Base-by-base conservation (phyloP, 805 yeast species). In the Ogataea nonfermentans region DNA sequence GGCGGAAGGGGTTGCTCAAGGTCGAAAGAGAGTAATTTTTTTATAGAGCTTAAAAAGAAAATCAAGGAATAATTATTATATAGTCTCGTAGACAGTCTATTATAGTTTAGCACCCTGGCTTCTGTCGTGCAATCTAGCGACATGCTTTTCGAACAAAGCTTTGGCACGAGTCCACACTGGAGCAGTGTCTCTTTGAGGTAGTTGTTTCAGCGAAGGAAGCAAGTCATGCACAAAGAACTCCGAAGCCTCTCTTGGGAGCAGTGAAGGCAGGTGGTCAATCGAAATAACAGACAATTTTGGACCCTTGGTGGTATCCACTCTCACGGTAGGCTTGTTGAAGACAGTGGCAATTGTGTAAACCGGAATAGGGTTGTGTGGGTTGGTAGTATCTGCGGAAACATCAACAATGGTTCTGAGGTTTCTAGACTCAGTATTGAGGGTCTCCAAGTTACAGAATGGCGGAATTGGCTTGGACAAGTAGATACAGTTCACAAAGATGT, bases 331-430 rank as follows among this genome's bases (percentile, higher is more conserved):
- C 54, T 87, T 78, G 50, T 78, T 76, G 72, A 93, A 93, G 6
- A 83, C 89, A 20, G 99, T 91, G 41, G 96, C 95, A 51, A 87
- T 73, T 16, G 79, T 71, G 66, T 93, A 95, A 39, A 93, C 91
- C 46, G 99, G 99, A 44, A 93, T 78, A 42, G 99, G 99, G 70
- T 93, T 93, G 73, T 89, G 91, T 46, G 97, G 97, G 66, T 93
- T 93, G 40, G 99, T 93, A 33, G 98, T 93, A 68, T 93, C 99
- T 41, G 99, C 99, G 37, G 96, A 86, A 42, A 93, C 99, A 65
- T 93, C 99, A 37, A 93, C 97, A 46, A 93, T 88, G 12, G 95
- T 87, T 65, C 91, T 79, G 60, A 93, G 76, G 50, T 74, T 82
- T 78, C 99, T 87, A 49, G 70, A 66, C 30, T 70, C 66, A 43